Evolutionary conservation across 2,329 filamentous ascomycete genomes (phyloP).

Genomic region (Sporothrix variecibatus): DNA sequence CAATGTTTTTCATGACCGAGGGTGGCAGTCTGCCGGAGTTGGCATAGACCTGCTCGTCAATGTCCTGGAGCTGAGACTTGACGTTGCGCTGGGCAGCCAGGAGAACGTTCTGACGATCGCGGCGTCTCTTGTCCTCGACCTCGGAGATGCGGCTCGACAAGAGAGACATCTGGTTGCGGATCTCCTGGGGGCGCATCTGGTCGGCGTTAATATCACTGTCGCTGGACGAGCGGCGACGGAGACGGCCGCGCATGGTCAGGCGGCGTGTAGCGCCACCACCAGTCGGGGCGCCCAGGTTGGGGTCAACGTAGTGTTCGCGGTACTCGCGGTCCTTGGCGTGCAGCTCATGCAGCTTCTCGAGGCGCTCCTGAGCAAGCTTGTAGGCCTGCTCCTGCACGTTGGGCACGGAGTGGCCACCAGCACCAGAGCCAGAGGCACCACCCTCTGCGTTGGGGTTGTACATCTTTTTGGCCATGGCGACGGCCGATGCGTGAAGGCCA

Average conservation of each 20-base stretch:
- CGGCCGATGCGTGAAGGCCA: slow-evolving; percentile 75
- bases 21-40: slow-evolving; percentile 74
- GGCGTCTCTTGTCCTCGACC: slow-evolving; percentile 73
- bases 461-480: slow-evolving; percentile 89
- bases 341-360: slow-evolving; percentile 77
- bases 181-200: slow-evolving; percentile 68
- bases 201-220: slow-evolving; percentile 66
- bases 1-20: slow-evolving; percentile 73
- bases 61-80: slow-evolving; percentile 71
- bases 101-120: slow-evolving; percentile 74
- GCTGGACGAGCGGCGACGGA: slow-evolving; percentile 63
- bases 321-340: slow-evolving; percentile 63
- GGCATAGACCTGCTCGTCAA: slow-evolving; percentile 78
- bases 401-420: slow-evolving; percentile 49
- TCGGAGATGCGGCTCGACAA: slow-evolving; percentile 22
- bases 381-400: slow-evolving; percentile 85
- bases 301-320: slow-evolving; percentile 69
- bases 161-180: slow-evolving; percentile 47
- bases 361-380: slow-evolving; percentile 78
- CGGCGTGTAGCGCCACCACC: slow-evolving; percentile 41
- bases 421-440: not conserved
- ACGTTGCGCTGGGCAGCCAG: slow-evolving; percentile 84
- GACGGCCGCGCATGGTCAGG: slow-evolving; percentile 56
- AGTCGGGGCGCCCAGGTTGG: slow-evolving; percentile 43
- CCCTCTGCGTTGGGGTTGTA: slow-evolving; percentile 51